Conservation (phyloP, 2,329 filamentous ascomycete species). For the Aphanocladium album region DNA sequence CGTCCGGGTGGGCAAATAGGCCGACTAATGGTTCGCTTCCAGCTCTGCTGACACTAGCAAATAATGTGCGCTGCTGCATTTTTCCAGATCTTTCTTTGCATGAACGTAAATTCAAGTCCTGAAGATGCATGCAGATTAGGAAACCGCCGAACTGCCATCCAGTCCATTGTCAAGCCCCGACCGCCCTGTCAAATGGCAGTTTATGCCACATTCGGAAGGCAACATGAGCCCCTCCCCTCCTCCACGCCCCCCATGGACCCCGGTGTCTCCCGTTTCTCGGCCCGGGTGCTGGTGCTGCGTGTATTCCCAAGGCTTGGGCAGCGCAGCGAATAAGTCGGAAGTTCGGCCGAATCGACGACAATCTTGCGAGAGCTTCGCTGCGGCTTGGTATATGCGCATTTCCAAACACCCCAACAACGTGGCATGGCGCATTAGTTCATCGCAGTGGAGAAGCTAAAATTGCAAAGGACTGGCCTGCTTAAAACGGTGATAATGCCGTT, state of each 20-base stretch:
- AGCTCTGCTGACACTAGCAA: background rate
- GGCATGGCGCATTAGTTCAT: background rate
- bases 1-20: background rate
- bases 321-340: background rate
- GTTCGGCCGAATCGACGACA: slow-evolving; percentile 4
- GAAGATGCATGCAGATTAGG: background rate
- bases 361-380: background rate
- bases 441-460: background rate
- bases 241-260: background rate
- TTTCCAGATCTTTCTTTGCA: background rate
- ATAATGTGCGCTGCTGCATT: background rate
- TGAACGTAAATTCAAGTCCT: background rate
- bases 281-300: background rate
- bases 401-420: background rate
- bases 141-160: background rate
- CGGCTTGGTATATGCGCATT: background rate
- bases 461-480: background rate
- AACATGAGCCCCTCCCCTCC: background rate
- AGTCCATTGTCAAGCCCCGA: background rate
- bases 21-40: background rate
- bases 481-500: background rate
- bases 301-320: background rate
- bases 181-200: background rate
- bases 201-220: background rate
- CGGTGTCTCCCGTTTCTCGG: slow-evolving; percentile 3